Evolutionary conservation across 768 basidiomycete genomes (phyloP).

Genomic region (Phlegmacium glaucopus): DNA sequence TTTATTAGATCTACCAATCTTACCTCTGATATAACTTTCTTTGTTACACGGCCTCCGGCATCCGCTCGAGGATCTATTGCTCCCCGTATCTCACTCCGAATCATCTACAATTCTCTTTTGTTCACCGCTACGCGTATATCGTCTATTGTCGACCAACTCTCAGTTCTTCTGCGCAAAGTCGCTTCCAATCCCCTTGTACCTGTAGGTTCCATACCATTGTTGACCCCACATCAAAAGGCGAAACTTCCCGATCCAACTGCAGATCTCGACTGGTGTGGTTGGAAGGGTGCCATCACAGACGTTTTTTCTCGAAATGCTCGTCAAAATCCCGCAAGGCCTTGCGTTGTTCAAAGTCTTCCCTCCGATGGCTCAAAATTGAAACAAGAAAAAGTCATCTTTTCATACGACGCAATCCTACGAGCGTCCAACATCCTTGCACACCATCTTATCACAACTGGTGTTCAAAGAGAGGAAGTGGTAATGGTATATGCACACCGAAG

Average conservation of each 20-base stretch:
- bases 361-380: slow-evolving; percentile 32
- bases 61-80: slow-evolving; percentile 69
- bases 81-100: slow-evolving; percentile 72
- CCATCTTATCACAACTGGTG: slow-evolving; percentile 78
- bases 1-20: slow-evolving; percentile 79
- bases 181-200: slow-evolving; percentile 63
- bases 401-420: slow-evolving; percentile 76
- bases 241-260: slow-evolving; percentile 80
- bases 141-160: slow-evolving; percentile 82
- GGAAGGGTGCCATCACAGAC: slow-evolving; percentile 95
- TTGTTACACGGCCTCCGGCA: slow-evolving; percentile 70
- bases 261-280: slow-evolving; percentile 95
- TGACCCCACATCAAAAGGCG: slow-evolving; percentile 66
- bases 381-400: slow-evolving; percentile 59
- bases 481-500: slow-evolving; percentile 97
- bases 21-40: slow-evolving; percentile 91
- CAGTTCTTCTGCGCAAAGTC: slow-evolving; percentile 69
- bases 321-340: slow-evolving; percentile 74
- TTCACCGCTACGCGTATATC: slow-evolving; percentile 79
- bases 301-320: slow-evolving; percentile 89
- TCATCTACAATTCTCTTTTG: slow-evolving; percentile 92
- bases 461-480: slow-evolving; percentile 92
- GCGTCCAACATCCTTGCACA: slow-evolving; percentile 91
- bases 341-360: slow-evolving; percentile 80
- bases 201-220: slow-evolving; percentile 76